These are phyloP conservation scores for Scalesia atractyloides DNA, from an alignment of 129 eudicot genomes.

Conservation along the genomic window DNA sequence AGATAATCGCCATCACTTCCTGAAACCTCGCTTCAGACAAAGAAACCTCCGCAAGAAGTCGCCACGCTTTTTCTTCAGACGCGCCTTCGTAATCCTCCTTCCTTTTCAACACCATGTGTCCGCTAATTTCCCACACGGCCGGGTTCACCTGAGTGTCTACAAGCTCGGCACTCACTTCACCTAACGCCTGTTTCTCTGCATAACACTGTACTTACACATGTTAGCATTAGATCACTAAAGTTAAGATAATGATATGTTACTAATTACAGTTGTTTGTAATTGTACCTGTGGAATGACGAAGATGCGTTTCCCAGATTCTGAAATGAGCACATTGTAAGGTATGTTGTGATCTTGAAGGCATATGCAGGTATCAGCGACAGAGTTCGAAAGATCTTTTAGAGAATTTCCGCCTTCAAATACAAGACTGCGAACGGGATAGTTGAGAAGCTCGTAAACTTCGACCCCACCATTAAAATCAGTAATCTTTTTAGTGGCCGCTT, in stretches of 20 bases:
- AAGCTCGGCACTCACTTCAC: constrained; percentile 61
- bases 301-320: constrained; percentile 58
- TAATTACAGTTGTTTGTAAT: constrained; percentile 20
- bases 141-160: constrained; percentile 87
- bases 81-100: constrained; percentile 72
- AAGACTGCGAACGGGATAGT: constrained; percentile 72
- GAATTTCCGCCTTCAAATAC: constrained; percentile 63
- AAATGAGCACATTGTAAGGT: constrained; percentile 68
- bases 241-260: too few species aligned
- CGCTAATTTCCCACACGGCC: constrained; percentile 89
- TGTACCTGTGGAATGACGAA: constrained; percentile 75
- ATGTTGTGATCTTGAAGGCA: constrained; percentile 65
- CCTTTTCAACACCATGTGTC: constrained; percentile 80
- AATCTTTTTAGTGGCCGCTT: constrained; percentile 52
- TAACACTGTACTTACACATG: constrained; percentile 50
- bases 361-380: constrained; percentile 58
- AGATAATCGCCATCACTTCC: constrained; percentile 40
- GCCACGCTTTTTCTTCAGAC: constrained; percentile 60
- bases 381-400: constrained; percentile 47
- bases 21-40: constrained; percentile 62
- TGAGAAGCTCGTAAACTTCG: constrained; percentile 49
- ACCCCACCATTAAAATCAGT: constrained; percentile 34
- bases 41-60: constrained; percentile 85
- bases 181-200: constrained; percentile 80
- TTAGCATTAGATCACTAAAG: background rate